Evolutionary conservation across 129 eudicot species (phyloP).

Genomic region (Flaveria bidentis): DNA sequence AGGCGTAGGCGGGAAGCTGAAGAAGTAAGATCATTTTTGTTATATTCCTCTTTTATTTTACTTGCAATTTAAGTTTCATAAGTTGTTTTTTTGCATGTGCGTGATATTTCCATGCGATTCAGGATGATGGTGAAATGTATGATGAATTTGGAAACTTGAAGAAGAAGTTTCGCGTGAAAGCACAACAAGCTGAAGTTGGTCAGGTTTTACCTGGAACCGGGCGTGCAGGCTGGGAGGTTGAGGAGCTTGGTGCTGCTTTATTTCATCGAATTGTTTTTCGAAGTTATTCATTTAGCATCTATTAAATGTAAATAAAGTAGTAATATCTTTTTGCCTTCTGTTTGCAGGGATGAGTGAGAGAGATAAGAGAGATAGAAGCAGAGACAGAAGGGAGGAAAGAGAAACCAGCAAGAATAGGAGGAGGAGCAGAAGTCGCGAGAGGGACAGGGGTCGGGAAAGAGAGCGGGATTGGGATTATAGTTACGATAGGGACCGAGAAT

Average conservation of each 20-base stretch:
- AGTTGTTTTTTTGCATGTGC: not conserved
- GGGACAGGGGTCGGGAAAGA: conserved; percentile 73
- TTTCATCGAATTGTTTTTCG: not conserved
- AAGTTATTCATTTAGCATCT: not conserved
- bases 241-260: conserved; percentile 68
- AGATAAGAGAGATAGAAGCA: conserved; percentile 69
- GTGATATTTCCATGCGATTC: conserved; percentile 17
- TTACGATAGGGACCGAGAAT: conserved; percentile 56
- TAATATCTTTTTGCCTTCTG: not conserved
- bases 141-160: conserved; percentile 95
- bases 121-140: conserved; percentile 99
- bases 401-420: conserved; percentile 41
- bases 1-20: conserved; percentile 92
- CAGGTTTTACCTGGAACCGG: conserved; percentile 80
- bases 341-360: conserved; percentile 61
- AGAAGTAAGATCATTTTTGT: conserved; percentile 58
- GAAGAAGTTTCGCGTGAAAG: conserved; percentile 82
- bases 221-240: conserved; percentile 98
- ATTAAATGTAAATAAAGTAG: not conserved
- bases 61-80: not conserved
- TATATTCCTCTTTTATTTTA: not conserved
- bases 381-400: conserved; percentile 60
- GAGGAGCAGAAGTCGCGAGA: conserved; percentile 71
- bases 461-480: conserved; percentile 49
- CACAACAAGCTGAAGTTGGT: conserved; percentile 70